Evolutionary conservation across 1,284 basidiomycete genomes (phyloP).

Genomic region (Schizophyllum amplum): DNA sequence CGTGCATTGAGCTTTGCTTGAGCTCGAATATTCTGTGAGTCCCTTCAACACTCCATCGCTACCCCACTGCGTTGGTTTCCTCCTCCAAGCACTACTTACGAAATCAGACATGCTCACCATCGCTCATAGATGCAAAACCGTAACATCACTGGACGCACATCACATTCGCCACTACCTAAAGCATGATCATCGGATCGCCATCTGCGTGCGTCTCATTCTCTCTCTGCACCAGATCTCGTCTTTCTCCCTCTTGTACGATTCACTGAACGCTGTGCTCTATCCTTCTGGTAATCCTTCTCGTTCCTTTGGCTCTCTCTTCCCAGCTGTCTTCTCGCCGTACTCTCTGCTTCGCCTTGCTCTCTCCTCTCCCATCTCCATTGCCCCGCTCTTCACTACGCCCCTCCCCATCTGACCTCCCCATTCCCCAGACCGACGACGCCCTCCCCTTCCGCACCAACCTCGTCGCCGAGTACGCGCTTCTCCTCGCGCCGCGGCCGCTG

Average conservation of each 20-base stretch:
- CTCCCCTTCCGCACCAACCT: constrained; percentile 70
- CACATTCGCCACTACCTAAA: constrained; percentile 64
- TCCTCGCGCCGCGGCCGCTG: constrained; percentile 57
- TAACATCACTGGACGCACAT: constrained; percentile 53
- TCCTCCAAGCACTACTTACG: too few relatives aligned
- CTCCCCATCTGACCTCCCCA: background rate
- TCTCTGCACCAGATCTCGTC: background rate
- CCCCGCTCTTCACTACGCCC: background rate
- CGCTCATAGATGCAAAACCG: constrained; percentile 58
- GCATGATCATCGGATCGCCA: constrained; percentile 58
- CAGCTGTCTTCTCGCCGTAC: too few relatives aligned
- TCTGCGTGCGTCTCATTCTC: constrained; percentile 50
- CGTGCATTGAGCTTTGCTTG: constrained; percentile 74
- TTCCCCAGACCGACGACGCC: constrained; percentile 67
- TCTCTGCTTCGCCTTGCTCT: too few relatives aligned
- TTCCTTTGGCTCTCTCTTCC: too few relatives aligned
- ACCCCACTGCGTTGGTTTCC: too few relatives aligned
- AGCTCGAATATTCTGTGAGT: constrained; percentile 71
- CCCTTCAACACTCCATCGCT: background rate
- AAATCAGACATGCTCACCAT: background rate
- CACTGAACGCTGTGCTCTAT: too few relatives aligned
- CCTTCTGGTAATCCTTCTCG: too few relatives aligned
- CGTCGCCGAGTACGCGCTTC: constrained; percentile 67
- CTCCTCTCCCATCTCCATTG: background rate
- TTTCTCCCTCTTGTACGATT: background rate